Evolutionary conservation across 306 rosid species (phyloP).

Genomic region (Herpetospermum pedunculosum): DNA sequence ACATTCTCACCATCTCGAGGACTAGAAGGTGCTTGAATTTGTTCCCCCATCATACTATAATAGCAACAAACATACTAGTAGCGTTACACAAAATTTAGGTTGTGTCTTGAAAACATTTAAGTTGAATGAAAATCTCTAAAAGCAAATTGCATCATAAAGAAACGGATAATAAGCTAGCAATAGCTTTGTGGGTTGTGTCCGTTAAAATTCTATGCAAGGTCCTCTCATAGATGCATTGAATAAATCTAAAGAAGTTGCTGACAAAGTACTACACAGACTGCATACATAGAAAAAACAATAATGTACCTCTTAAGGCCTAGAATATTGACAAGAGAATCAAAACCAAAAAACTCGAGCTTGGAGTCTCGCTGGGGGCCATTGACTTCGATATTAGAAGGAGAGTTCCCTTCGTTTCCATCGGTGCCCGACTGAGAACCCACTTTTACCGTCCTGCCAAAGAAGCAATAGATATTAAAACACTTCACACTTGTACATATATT

Average conservation of each 20-base stretch:
- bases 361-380: constrained; percentile 74
- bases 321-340: constrained; percentile 98
- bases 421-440: constrained; percentile 28
- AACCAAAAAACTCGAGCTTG: constrained; percentile 84
- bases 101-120: neutral
- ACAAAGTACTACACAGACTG: neutral
- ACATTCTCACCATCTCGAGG: constrained; percentile 93
- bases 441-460: constrained; percentile 47
- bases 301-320: constrained; percentile 90
- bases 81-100: neutral
- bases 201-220: neutral
- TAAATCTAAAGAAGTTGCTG: neutral
- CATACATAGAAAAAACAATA: neutral
- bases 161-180: neutral
- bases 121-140: neutral
- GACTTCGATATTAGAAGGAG: constrained; percentile 30
- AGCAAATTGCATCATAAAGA: neutral
- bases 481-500: neutral
- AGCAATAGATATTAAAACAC: neutral
- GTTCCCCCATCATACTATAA: constrained; percentile 90
- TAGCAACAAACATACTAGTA: constrained; percentile 13
- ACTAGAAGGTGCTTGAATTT: constrained; percentile 58
- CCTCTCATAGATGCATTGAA: neutral
- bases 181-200: neutral
- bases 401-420: constrained; percentile 30